Evolutionary conservation across 208 protist genomes (phyloP).

Genomic region (Wallacemonas sp.): DNA sequence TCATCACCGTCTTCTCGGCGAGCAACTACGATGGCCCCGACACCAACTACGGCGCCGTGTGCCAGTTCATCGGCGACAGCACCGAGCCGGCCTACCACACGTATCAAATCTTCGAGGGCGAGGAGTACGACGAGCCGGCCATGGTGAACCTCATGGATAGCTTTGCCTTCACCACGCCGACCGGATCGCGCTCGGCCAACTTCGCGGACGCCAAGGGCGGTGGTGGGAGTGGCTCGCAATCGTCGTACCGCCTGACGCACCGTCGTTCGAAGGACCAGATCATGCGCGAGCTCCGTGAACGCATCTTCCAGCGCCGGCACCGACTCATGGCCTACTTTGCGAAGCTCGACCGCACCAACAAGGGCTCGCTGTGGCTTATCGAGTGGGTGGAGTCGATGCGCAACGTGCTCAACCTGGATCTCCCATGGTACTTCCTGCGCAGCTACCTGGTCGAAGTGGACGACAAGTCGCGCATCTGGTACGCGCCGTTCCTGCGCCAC

Average conservation of each 20-base stretch:
- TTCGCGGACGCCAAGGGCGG: conserved; percentile 23
- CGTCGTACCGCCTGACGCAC: conserved; percentile 27
- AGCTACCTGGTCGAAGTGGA: conserved; percentile 80
- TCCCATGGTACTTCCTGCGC: conserved; percentile 90
- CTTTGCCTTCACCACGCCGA: conserved; percentile 39
- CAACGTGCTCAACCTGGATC: conserved; percentile 80
- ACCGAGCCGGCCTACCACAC: conserved; percentile 72
- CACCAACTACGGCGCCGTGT: conserved; percentile 79
- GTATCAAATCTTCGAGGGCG: conserved; percentile 73
- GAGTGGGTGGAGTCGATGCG: conserved; percentile 91
- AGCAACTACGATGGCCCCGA: conserved; percentile 97
- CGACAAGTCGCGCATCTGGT: conserved; percentile 67
- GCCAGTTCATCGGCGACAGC: conserved; percentile 77
- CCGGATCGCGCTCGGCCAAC: conserved; percentile 22
- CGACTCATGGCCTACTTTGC: conserved; percentile 86
- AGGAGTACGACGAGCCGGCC: conserved; percentile 65
- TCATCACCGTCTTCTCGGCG: conserved; percentile 98
- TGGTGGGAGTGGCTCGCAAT: conserved; percentile 3
- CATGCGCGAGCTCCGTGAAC: conserved; percentile 80
- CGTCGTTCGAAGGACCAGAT: conserved; percentile 82
- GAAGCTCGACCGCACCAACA: conserved; percentile 88
- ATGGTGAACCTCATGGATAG: conserved; percentile 57
- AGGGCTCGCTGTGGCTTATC: conserved; percentile 90
- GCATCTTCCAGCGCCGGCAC: conserved; percentile 81
- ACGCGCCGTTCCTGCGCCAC: conserved; percentile 67